Evolutionary conservation across 1,284 basidiomycete genomes (phyloP), one percentile per base, ranked within the genome.

Genomic region (Hortiboletus rubellus): DNA sequence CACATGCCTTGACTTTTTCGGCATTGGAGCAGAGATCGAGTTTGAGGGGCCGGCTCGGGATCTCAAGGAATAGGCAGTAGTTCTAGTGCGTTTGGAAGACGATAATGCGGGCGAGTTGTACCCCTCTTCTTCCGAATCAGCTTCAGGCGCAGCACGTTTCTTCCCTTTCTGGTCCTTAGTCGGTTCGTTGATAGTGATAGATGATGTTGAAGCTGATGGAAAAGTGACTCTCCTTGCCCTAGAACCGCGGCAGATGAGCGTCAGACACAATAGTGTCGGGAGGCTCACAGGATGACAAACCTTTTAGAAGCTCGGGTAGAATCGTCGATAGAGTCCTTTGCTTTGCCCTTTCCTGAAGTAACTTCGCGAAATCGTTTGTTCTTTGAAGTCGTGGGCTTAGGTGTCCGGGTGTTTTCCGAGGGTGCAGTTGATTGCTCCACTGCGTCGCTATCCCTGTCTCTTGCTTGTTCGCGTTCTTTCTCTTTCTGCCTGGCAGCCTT

Each of bases 81-180:
- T 76, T 59, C 81, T 81, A 51, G 77, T 76, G 63, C 85, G 83
- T 74, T 91, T 91, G 59, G 76, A 76, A 50, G 83, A 64, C 50
- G 73, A 70, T 52, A 76, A 68, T 58, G 72, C 58, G 55, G 73
- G 77, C 55, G 81, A 74, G 55, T 74, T 76, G 62, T 72, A 67
- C 50, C 68, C 70, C 52, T 81, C 78, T 71, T 89, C 86, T 74
- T 89, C 86, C 50, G 83, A 83, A 60, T 74, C 73, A 43, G 77
- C 74, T 74, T 91, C 89, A 48, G 88, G 86, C 27, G 78, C 81
- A 45, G 90, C 90, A 65, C 90, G 89, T 76, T 92, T 92, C 84
- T 92, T 92, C 61, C 90, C 90, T 76, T 92, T 92, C 62, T 75
- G 72, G 74, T 91, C 89, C 67, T 81, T 81, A 2, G 76, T 61